Base-by-base conservation (phyloP, 305 asterid genomes). In the Euphrasia arctica region DNA sequence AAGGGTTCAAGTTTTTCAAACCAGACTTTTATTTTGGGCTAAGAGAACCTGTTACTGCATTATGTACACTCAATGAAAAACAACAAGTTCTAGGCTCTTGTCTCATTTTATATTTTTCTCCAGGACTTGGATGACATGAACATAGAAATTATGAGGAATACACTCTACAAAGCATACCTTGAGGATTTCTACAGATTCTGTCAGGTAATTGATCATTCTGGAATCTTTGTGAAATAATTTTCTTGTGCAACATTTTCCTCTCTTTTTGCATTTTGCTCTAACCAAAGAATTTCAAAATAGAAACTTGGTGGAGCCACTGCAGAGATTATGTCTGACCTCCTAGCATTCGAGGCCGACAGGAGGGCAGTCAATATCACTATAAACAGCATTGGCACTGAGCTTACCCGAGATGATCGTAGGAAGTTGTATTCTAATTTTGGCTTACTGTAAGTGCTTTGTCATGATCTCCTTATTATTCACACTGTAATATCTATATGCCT, bases 291-390 rank as follows among this genome's bases (percentile, higher is more conserved):
- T 71, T 73, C 42, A 55, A 14, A 18, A 32, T 43, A 91, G 98
- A 92, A 87, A 85, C 86, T 92, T 64, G 96, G 97, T 9, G 97
- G 97, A 14, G 98, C 98, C 61, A 92, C 97, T 60, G 86, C 94
- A 3, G 98, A 90, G 77, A 90, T 92, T 64, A 92, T 92, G 98
- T 81, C 95, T 55, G 97, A 92, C 73, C 89, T 94, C 66, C 93
- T 94, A 31, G 78, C 97, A 66, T 94, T 94, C 77, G 97, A 94
- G 82, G 97, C 99, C 68, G 99, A 94, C 67, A 79, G 97, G 65
- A 86, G 98, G 79, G 98, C 98, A 62, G 95, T 92, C 80, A 92
- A 92, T 77, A 92, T 92, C 78, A 83, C 95, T 67, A 94, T 94
- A 39, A 94, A 94, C 86, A 91, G 97, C 84, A 91, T 91, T 79